Percentiles rank a stretch among this genome's conserved stretches.
These are phyloP conservation scores for Tulasnella sp. DNA, from an alignment of 768 basidiomycete genomes.

Conservation along the genomic window DNA sequence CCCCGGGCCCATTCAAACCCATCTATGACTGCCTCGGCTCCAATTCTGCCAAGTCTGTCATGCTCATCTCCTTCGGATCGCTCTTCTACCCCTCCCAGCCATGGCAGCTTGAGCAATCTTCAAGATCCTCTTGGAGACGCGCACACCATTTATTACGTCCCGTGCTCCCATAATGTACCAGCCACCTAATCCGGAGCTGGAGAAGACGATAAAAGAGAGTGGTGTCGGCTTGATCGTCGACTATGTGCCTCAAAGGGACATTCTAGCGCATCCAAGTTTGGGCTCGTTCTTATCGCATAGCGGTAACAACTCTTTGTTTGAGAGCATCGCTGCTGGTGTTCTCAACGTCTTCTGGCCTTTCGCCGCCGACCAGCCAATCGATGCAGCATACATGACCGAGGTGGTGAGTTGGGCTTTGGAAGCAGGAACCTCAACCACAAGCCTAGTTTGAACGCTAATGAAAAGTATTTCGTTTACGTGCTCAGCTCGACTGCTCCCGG, in stretches of 20 bases:
- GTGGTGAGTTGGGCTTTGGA: too few relatives aligned
- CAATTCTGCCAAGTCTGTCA: neutral
- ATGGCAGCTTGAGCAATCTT: neutral
- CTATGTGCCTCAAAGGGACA: neutral
- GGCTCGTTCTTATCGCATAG: neutral
- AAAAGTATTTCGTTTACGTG: too few relatives aligned
- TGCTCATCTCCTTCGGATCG: too few relatives aligned
- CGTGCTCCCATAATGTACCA: neutral
- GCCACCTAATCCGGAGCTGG: neutral
- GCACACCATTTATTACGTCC: too few relatives aligned
- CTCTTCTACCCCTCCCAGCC: constrained; percentile 3
- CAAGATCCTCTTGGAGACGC: neutral
- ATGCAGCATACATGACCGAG: too few relatives aligned
- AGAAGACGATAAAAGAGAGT: neutral
- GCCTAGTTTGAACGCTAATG: too few relatives aligned
- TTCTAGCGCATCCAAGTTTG: neutral
- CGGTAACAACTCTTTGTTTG: constrained; percentile 7
- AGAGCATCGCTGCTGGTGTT: neutral
- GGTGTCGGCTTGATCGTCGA: neutral
- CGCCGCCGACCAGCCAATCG: neutral
- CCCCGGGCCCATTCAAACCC: neutral
- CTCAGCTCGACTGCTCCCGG: too few relatives aligned
- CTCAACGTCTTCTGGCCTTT: constrained; percentile 8
- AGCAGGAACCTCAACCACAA: too few relatives aligned
- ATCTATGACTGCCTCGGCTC: neutral